Percentiles rank a stretch among this genome's conserved stretches.
Evolutionary conservation across 2,329 filamentous ascomycete species (phyloP).

Genomic region (Xylaria sp.): DNA sequence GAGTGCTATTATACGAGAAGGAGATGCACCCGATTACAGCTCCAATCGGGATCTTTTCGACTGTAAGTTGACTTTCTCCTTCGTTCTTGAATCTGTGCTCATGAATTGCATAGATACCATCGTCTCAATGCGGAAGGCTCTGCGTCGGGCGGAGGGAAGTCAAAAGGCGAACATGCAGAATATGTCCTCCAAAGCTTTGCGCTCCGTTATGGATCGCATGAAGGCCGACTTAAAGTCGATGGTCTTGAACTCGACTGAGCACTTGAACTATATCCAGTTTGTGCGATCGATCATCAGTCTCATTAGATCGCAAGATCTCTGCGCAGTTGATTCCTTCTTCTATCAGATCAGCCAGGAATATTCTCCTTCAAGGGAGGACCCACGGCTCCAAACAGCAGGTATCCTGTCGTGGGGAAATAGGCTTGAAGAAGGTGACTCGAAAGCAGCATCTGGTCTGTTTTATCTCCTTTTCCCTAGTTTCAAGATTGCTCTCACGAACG

Average conservation of each 20-base stretch:
- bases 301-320: constrained; percentile 52
- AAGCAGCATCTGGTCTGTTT: constrained; percentile 47
- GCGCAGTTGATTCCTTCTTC: constrained; percentile 50
- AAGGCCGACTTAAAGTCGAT: constrained; percentile 44
- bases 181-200: constrained; percentile 42
- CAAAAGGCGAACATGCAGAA: constrained; percentile 35
- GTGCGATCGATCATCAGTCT: constrained; percentile 48
- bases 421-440: constrained; percentile 47
- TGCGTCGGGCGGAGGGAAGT: constrained; percentile 37
- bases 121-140: constrained; percentile 44
- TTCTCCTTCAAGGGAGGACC: constrained; percentile 50
- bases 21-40: constrained; percentile 42
- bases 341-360: constrained; percentile 53
- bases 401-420: constrained; percentile 53
- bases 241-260: constrained; percentile 34
- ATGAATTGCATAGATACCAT: constrained; percentile 33
- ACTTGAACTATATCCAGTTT: constrained; percentile 46
- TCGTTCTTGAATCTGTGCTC: background rate
- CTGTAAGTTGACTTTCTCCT: constrained; percentile 29
- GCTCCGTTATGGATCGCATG: constrained; percentile 49
- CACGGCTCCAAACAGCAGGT: constrained; percentile 50
- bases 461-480: constrained; percentile 54
- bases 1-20: constrained; percentile 34
- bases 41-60: constrained; percentile 47
- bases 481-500: constrained; percentile 48